Percentiles rank a stretch among this genome's conserved stretches.
These are phyloP conservation scores for Zopfochytrium polystomum DNA, from an alignment of 371 early-diverging fungal genomes.

Conservation along the genomic window DNA sequence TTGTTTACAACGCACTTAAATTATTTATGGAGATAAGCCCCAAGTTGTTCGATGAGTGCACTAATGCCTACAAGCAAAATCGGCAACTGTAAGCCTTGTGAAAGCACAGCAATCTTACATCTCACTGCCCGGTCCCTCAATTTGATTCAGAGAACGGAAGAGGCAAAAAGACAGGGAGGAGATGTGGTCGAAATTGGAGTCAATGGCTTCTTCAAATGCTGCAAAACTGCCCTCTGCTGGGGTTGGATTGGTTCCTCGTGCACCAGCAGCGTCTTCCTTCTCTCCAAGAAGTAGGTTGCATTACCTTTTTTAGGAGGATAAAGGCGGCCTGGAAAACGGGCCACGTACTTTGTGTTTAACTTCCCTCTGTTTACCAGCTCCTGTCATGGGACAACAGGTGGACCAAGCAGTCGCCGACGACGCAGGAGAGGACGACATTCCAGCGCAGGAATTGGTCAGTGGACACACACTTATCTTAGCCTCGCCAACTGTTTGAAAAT, in stretches of 20 bases:
- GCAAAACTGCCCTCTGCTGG: conserved; percentile 27
- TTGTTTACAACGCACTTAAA: conserved; percentile 89
- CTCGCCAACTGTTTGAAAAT: too few relatives aligned
- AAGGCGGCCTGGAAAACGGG: too few relatives aligned
- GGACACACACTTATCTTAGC: conserved; percentile 28
- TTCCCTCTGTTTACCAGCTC: too few relatives aligned
- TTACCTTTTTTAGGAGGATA: too few relatives aligned
- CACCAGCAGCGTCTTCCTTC: too few relatives aligned
- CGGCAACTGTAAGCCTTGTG: conserved; percentile 73
- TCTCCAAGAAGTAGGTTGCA: too few relatives aligned
- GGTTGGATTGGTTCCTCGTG: too few relatives aligned
- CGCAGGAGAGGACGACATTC: conserved; percentile 42
- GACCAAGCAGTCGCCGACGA: too few relatives aligned
- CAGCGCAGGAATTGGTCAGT: conserved; percentile 50
- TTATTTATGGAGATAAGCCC: conserved; percentile 89
- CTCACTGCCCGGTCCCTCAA: too few relatives aligned
- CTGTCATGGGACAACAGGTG: too few relatives aligned
- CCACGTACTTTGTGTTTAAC: too few relatives aligned
- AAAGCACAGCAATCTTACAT: too few relatives aligned
- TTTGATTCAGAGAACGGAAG: conserved; percentile 74
- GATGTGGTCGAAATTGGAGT: conserved; percentile 74
- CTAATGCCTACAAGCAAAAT: conserved; percentile 73
- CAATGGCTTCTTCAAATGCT: conserved; percentile 37
- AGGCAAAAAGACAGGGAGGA: conserved; percentile 83
- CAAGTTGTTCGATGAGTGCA: conserved; percentile 84